Percentiles rank a stretch among this genome's conserved stretches.
phyloP scores from a whole-genome alignment of 2,329 filamentous ascomycete species.

The Aspergillus thermomutatus region DNA sequence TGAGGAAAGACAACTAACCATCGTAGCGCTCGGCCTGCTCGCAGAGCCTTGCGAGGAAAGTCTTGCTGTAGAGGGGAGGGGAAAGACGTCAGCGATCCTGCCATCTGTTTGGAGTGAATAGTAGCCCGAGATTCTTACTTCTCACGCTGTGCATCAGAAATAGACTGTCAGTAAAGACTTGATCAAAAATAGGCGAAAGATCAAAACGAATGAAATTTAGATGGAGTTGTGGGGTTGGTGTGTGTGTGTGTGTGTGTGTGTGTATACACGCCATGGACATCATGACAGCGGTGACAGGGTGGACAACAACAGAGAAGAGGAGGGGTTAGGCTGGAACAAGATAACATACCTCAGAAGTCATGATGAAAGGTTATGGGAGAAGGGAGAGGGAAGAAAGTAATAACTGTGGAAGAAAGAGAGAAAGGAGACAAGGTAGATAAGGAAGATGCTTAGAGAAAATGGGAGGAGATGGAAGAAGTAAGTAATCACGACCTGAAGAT shows the following conservation, averaged over 20 bases:
- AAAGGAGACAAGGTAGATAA: conserved; percentile 9
- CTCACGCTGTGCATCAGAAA: conserved; percentile 57
- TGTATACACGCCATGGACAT: conserved; percentile 10
- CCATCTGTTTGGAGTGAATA: conserved; percentile 13
- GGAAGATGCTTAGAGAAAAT: conserved; percentile 3
- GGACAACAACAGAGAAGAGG: conserved; percentile 28
- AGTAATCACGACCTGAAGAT: conserved; percentile 18
- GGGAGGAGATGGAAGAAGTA: conserved; percentile 1
- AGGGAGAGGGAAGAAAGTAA: conserved; percentile 16
- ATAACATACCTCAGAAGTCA: conserved; percentile 60
- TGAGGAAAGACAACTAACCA: conserved; percentile 54
- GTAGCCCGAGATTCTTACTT: conserved; percentile 52
- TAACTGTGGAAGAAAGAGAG: conserved; percentile 8
- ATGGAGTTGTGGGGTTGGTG: conserved; percentile 6
- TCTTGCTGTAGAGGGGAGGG: conserved; percentile 68
- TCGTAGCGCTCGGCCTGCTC: conserved; percentile 99
- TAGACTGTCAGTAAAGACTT: conserved; percentile 25
- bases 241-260: conserved; percentile 14
- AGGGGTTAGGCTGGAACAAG: conserved; percentile 34
- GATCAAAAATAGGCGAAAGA: not conserved
- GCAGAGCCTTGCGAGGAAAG: conserved; percentile 98
- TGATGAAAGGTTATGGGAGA: conserved; percentile 39
- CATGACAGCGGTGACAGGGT: conserved; percentile 27
- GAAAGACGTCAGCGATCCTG: conserved; percentile 35
- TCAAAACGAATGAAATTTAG: conserved; percentile 20